Evolutionary conservation across 2,329 filamentous ascomycete genomes (phyloP).

Genomic region (Cordyceps farinosa): DNA sequence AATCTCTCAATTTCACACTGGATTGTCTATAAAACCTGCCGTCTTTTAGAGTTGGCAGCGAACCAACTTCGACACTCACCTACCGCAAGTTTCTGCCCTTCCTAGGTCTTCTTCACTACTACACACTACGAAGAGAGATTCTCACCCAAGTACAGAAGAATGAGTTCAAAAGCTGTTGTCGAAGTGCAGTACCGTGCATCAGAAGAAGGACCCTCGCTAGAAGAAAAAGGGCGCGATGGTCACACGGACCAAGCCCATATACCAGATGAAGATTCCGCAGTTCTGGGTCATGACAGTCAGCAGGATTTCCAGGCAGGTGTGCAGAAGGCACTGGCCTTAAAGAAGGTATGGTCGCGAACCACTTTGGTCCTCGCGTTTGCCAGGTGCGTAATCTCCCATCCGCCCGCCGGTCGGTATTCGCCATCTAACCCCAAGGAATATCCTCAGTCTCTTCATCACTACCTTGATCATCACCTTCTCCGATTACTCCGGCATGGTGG

Average conservation of each 20-base stretch:
- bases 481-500: slow-evolving; percentile 31
- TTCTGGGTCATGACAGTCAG: no score
- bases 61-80: not conserved
- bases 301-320: not conserved
- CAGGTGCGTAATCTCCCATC: not conserved
- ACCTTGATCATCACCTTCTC: slow-evolving; percentile 31
- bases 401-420: not conserved
- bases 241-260: not conserved
- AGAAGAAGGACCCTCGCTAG: no score
- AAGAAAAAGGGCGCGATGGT: not conserved
- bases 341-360: not conserved
- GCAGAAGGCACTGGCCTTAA: not conserved
- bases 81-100: not conserved
- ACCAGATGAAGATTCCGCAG: no score
- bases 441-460: slow-evolving; percentile 27
- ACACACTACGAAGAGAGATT: not conserved
- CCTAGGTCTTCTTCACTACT: not conserved
- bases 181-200: not conserved
- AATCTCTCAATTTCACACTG: not conserved
- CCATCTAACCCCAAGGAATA: not conserved
- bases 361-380: not conserved
- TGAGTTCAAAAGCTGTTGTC: not conserved
- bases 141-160: not conserved
- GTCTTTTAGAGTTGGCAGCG: not conserved
- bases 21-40: no score